Base-by-base conservation (phyloP, 2,329 filamentous ascomycete species). In the Beauveria sp. region DNA sequence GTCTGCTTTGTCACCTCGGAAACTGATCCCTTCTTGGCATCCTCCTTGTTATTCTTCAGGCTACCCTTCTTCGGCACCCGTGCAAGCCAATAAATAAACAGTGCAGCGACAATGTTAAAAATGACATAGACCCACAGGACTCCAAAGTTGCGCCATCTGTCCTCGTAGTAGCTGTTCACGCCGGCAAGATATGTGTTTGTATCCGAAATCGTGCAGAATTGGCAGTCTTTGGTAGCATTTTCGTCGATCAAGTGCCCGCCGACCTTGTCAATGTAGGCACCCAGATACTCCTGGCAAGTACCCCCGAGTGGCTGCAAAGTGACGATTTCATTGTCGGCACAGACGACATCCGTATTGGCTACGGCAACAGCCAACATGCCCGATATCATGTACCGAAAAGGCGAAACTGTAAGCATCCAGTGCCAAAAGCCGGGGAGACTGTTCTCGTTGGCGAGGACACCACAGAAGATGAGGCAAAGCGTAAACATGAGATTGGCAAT, bases 341-440 rank as follows among this genome's bases (percentile, higher is more conserved):
- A 96, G 0, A 71, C 66, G 38, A 93, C 85, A 0, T 75, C 54
- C 0, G 84, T 84, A 67, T 88, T 87, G 46, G 89, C 88, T 5
- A 96, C 76, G 3, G 84, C 90, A 0, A 83, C 83, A 0, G 87
- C 82, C 0, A 93, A 73, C 76, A 96, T 86, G 24, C 87, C 89
- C 10, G 83, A 82, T 28, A 93, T 84, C 18, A 95, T 77, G 71
- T 96, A 96, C 0, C 89, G 93, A 67, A 96, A 89, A 0, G 92
- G 91, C 0, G 88, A 91, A 54, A 92, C 76, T 52, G 70, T 67
- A 31, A 69, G 68, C 87, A 92, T 90, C 79, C 91, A 91, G 67
- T 88, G 86, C 89, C 90, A 93, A 80, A 93, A 92, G 6, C 83
- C 77, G 0, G 90, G 89, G 40, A 93, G 81, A 2, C 75, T 73